These are phyloP conservation scores for Escovopsis sp. DNA, from an alignment of 2,329 filamentous ascomycete species.

Conservation along the genomic window DNA sequence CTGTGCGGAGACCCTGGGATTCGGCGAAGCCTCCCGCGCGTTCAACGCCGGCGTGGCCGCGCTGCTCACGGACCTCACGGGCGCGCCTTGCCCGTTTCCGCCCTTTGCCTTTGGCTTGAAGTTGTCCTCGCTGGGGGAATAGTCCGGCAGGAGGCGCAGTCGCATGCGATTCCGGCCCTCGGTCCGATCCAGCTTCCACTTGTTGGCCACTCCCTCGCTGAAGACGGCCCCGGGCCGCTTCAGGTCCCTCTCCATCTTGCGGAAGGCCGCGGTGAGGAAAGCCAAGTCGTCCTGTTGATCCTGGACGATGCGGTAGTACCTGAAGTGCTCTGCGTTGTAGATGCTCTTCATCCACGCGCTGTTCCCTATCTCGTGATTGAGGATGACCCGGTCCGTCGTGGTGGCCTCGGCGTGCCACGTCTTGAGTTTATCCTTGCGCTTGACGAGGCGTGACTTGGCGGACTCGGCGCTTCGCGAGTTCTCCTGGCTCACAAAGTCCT, in stretches of 20 bases:
- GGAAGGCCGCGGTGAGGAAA: conserved; percentile 62
- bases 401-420: conserved; percentile 62
- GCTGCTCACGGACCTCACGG: conserved; percentile 19
- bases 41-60: conserved; percentile 9
- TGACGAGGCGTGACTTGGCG: conserved; percentile 52
- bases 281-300: conserved; percentile 84
- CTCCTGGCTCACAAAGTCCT: conserved; percentile 69
- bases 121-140: conserved; percentile 49
- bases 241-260: conserved; percentile 65
- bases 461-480: conserved; percentile 69
- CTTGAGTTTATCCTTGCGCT: conserved; percentile 68
- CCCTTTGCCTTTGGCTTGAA: conserved; percentile 73
- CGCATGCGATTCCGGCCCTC: conserved; percentile 95
- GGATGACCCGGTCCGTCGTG: conserved; percentile 54
- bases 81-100: conserved; percentile 31
- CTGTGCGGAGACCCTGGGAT: conserved; percentile 9
- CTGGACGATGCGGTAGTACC: conserved; percentile 76
- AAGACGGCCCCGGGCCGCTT: conserved; percentile 71
- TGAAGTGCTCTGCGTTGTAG: conserved; percentile 79
- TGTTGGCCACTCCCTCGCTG: conserved; percentile 45
- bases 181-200: conserved; percentile 90
- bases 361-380: conserved; percentile 75
- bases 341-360: conserved; percentile 93
- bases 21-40: background rate
- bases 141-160: conserved; percentile 70